These are phyloP conservation scores for Castanea crenata DNA, from an alignment of 306 rosid genomes.

Conservation along the genomic window DNA sequence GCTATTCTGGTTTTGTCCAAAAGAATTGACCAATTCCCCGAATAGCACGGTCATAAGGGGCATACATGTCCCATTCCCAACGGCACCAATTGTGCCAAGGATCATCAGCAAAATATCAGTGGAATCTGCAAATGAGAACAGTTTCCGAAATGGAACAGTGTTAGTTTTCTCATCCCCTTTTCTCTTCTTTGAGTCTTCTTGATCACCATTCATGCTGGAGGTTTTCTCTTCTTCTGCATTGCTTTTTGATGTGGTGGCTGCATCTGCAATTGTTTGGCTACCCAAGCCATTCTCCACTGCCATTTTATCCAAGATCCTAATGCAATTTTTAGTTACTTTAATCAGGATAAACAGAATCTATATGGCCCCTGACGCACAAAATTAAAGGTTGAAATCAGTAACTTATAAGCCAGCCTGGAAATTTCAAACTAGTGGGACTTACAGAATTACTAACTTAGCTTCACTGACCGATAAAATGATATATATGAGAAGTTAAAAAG, in stretches of 20 bases:
- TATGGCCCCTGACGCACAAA: conserved; percentile 20
- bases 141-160: conserved; percentile 58
- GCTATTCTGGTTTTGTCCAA: conserved; percentile 55
- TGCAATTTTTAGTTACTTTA: conserved; percentile 2
- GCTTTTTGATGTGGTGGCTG: conserved; percentile 31
- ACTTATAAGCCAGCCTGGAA: conserved; percentile 9
- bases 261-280: conserved; percentile 17
- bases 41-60: conserved; percentile 74
- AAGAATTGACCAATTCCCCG: conserved; percentile 59
- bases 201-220: conserved; percentile 21
- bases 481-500: neutral
- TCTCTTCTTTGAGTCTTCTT: conserved; percentile 22
- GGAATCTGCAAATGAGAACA: conserved; percentile 77
- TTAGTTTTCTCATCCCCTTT: conserved; percentile 38
- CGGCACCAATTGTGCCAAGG: conserved; percentile 63
- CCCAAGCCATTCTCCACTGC: conserved; percentile 32
- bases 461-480: neutral
- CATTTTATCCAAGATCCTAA: conserved; percentile 32
- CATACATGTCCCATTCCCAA: conserved; percentile 64
- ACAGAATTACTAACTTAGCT: neutral
- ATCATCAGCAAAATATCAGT: conserved; percentile 59
- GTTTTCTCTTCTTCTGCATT: conserved; percentile 23
- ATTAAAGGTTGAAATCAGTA: neutral
- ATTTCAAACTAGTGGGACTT: neutral
- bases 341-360: neutral